These are phyloP conservation scores for Mycena galopus DNA, from an alignment of 768 basidiomycete genomes.

Conservation along the genomic window DNA sequence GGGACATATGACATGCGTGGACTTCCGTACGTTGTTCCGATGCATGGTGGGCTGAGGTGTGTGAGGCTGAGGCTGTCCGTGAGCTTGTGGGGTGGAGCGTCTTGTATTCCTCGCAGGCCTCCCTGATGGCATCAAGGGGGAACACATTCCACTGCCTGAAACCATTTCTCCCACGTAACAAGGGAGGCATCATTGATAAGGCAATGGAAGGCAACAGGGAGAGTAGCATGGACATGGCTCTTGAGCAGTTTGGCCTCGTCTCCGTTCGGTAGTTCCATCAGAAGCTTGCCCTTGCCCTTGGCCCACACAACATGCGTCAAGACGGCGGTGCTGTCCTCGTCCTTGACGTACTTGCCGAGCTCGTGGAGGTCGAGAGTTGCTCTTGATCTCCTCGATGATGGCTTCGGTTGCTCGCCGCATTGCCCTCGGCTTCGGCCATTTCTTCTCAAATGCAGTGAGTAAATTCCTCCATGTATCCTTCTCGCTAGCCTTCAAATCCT, in stretches of 20 bases:
- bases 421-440: constrained; percentile 22
- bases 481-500: background rate
- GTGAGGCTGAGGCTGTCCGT: background rate
- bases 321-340: background rate
- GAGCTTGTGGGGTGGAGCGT: background rate
- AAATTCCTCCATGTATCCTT: background rate
- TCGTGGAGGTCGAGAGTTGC: background rate
- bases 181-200: background rate
- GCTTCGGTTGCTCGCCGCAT: background rate
- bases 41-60: background rate
- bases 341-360: background rate
- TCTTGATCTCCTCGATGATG: background rate
- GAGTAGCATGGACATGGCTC: background rate
- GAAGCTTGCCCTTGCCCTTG: background rate
- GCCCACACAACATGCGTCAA: constrained; percentile 14
- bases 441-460: constrained; percentile 8
- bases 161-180: constrained; percentile 13
- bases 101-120: background rate
- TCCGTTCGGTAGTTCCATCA: background rate
- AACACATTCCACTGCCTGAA: constrained; percentile 15
- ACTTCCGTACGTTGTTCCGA: background rate
- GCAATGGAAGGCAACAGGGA: constrained; percentile 12
- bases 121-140: background rate
- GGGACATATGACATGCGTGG: background rate
- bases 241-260: constrained; percentile 19